Base-by-base conservation (phyloP, 75 land plant genomes). In the Pseudotsuga menziesii region DNA sequence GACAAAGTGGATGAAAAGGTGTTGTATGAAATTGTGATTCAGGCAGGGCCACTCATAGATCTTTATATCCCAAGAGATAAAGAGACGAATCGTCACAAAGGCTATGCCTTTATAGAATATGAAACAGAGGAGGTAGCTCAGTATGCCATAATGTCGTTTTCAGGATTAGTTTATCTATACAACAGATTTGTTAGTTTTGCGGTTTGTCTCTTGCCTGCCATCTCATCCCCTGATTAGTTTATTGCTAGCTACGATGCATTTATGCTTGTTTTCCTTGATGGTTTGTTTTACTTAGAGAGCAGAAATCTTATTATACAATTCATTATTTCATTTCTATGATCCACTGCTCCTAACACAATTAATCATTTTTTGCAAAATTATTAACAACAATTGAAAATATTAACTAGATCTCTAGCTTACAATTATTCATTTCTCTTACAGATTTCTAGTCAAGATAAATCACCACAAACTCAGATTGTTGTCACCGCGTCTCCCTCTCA, bases 31-130 rank as follows among this genome's bases (percentile, higher is more conserved):
- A 93, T 96, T 57, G 79, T 93, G 77, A 85, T 96, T 63, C 98
- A 96, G 79, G 97, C 91, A 20, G 98, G 98, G 9, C 89, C 92
- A 56, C 63, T 96, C 15, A 88, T 96, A 32, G 94, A 96, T 56
- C 67, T 96, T 6, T 70, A 96, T 52, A 84, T 96, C 44, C 98
- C 97, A 39, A 77, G 88, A 52, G 91, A 96, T 80, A 91, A 83
- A 80, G 97, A 96, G 79, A 89, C 91, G 17, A 90, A 90, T n/a
- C 83, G 85, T 20, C 85, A 87, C 63, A 93, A 91, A 75, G 97
- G 98, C 0, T 93, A 71, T 83, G 98, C 89, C 29, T 96, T 96
- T 90, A 91, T 90, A 8, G 94, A 96, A 73, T 93, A 90, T 83
- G 89, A 88, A 77, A 75, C 88, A 0, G 89, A 87, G 60, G 90